Evolutionary conservation across 1,284 basidiomycete genomes (phyloP).

Genomic region (Thecaphora frezii): DNA sequence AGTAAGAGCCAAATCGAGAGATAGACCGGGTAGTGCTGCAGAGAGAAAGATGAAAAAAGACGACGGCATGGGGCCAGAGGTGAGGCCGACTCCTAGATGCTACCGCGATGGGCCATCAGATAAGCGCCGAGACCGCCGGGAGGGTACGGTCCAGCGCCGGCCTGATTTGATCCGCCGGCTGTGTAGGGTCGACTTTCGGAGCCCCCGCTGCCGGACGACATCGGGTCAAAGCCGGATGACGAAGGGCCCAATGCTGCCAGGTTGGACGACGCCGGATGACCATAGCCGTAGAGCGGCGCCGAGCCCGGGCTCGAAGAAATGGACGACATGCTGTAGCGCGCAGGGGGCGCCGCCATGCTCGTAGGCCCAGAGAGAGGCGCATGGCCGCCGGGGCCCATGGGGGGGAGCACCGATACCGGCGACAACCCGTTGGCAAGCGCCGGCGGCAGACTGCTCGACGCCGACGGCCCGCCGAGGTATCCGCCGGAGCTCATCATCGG

Average conservation of each 20-base stretch:
- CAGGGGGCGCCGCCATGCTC: neutral
- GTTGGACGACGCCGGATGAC: neutral
- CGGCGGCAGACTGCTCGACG: no score
- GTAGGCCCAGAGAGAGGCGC: neutral
- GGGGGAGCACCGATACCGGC: neutral
- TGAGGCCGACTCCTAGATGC: no score
- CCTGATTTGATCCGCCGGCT: neutral
- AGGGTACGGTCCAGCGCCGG: neutral
- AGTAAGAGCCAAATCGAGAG: no score
- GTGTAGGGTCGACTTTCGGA: neutral
- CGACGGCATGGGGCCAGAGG: no score
- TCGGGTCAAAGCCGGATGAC: neutral
- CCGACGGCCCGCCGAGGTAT: no score
- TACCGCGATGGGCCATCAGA: conserved; percentile 40
- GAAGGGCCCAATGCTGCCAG: neutral
- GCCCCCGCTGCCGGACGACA: neutral
- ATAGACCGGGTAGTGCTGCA: no score
- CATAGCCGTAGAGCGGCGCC: conserved; percentile 1
- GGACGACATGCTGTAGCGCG: conserved; percentile 6
- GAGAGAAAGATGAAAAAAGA: no score
- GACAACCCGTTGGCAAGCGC: no score
- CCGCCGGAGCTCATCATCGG: neutral
- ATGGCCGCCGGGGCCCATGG: neutral
- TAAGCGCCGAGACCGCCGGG: conserved; percentile 32
- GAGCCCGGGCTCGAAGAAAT: neutral